phyloP scores from a whole-genome alignment of 1,284 basidiomycete genomes.

The Trichosporon ovoides region DNA sequence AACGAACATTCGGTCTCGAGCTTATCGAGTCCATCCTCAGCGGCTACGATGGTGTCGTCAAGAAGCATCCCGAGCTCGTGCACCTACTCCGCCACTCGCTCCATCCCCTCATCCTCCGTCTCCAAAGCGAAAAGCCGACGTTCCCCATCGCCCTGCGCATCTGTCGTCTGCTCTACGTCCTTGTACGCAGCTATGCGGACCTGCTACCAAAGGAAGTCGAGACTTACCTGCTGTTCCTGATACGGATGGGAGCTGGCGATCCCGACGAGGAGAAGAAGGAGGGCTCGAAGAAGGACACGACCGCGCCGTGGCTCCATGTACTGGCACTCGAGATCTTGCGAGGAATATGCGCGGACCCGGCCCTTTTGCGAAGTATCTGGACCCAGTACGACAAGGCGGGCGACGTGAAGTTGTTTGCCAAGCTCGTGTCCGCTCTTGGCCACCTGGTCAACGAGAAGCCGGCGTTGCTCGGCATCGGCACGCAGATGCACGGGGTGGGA shows the following conservation, averaged over 20 bases:
- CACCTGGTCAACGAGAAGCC: constrained; percentile 83
- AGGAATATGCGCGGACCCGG: constrained; percentile 76
- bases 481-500: constrained; percentile 74
- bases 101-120: constrained; percentile 80
- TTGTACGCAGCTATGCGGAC: constrained; percentile 82
- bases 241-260: constrained; percentile 71
- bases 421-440: constrained; percentile 74
- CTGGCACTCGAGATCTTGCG: constrained; percentile 86
- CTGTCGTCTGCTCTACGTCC: constrained; percentile 84
- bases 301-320: constrained; percentile 77
- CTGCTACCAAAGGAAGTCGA: constrained; percentile 76
- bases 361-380: constrained; percentile 74
- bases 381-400: constrained; percentile 64
- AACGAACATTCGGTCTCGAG: constrained; percentile 91
- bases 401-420: constrained; percentile 64
- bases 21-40: constrained; percentile 94
- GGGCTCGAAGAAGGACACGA: constrained; percentile 21
- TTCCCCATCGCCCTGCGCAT: constrained; percentile 87
- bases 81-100: constrained; percentile 80
- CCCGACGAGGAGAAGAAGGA: constrained; percentile 35
- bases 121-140: constrained; percentile 70
- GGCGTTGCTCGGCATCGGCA: constrained; percentile 66
- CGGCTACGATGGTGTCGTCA: constrained; percentile 84
- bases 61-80: constrained; percentile 77
- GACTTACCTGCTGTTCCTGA: constrained; percentile 74